Base-by-base conservation (phyloP, 2,329 filamentous ascomycete species). In the Cladorrhinum sp. region DNA sequence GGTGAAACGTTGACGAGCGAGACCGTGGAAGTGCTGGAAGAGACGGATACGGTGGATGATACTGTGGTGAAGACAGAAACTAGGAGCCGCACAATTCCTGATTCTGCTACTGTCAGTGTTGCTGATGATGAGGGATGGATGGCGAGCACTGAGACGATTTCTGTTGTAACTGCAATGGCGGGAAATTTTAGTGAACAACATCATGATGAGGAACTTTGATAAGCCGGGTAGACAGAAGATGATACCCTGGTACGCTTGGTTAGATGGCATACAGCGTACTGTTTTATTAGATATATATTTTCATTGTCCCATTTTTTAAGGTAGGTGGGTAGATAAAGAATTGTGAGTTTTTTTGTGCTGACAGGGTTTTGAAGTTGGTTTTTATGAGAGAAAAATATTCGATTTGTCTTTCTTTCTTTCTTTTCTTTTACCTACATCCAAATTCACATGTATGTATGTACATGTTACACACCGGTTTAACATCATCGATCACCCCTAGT, bases 1-100 rank as follows among this genome's bases (percentile, higher is more conserved):
- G 41, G 41, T 2, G 18, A 45, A 10, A 45, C 41, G n/a, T 45
- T 57, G 55, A 60, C 58, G 38, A 62, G 55, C 20, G 62, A 62
- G 55, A 64, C 54, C 8, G 23, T 60, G 1, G 57, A 64, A 22
- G 20, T 62, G 0, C 7, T 54, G 7, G 53, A 56, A 20, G 53
- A 56, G 53, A 38, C 53, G 12, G 38, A 48, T 23, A 56, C 53
- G 41, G 18, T 45, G 8, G 16, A 45, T 22, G 41, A n/a, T 13
- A 45, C 41, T 13, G 41, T 45, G 16, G 41, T 18, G 2, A 18
- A 4, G 41, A 45, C 41, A 2, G 41, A 12, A 12, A 45, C 41
- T 22, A n/a, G 20, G 16, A 45, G 41, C 20, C 18, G 16, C 20
- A n/a, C 20, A 4, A n/a, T 45, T 18, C n/a, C 41, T 22, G 41